Evolutionary conservation across 1,139 yeast species (phyloP).

Genomic region (Yamadazyma buinensis): DNA sequence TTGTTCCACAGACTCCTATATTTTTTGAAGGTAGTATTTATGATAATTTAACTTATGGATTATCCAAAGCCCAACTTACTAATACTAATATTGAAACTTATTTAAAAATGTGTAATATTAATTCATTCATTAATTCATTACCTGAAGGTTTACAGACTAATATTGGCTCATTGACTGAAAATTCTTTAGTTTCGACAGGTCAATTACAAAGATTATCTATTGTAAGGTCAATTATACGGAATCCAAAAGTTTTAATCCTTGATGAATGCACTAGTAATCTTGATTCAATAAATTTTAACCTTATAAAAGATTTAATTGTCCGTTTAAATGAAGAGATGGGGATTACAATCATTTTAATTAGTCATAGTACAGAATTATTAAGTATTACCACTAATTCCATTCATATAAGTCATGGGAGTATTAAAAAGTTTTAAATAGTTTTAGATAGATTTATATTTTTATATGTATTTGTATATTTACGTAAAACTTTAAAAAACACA

Average conservation of each 20-base stretch:
- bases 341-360: slow-evolving; percentile 46
- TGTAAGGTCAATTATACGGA: slow-evolving; percentile 66
- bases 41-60: slow-evolving; percentile 67
- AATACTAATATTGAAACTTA: slow-evolving; percentile 37
- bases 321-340: slow-evolving; percentile 24
- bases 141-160: slow-evolving; percentile 56
- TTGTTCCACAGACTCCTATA: slow-evolving; percentile 66
- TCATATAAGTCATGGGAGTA: slow-evolving; percentile 9
- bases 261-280: slow-evolving; percentile 84
- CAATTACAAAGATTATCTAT: slow-evolving; percentile 76
- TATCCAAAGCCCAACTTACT: slow-evolving; percentile 21
- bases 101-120: slow-evolving; percentile 46
- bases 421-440: no score
- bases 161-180: slow-evolving; percentile 46
- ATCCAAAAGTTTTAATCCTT: slow-evolving; percentile 59
- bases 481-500: no score
- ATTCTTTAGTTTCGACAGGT: slow-evolving; percentile 66
- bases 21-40: slow-evolving; percentile 65
- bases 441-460: slow-evolving; percentile 1
- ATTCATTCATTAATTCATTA: slow-evolving; percentile 46
- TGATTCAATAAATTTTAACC: slow-evolving; percentile 51
- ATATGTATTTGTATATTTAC: background rate
- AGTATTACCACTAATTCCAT: slow-evolving; percentile 39
- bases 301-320: slow-evolving; percentile 40
- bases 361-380: slow-evolving; percentile 62